Conservation (phyloP, 2,329 filamentous ascomycete genomes). For the Fusarium hostae region DNA sequence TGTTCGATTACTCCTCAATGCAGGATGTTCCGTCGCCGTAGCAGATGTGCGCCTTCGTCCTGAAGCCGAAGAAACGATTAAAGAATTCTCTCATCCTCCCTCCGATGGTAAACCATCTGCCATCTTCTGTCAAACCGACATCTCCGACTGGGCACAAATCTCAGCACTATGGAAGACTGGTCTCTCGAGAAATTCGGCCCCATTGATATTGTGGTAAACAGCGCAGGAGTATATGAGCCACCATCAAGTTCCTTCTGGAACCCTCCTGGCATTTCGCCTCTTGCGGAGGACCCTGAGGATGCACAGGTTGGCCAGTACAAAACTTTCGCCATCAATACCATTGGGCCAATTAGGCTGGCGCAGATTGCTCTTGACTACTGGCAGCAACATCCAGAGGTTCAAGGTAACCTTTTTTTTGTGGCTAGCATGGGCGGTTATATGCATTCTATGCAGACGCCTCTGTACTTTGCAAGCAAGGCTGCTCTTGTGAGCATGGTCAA, state of each 20-base stretch:
- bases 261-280: conserved; percentile 36
- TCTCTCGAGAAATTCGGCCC: conserved; percentile 61
- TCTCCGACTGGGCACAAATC: conserved; percentile 44
- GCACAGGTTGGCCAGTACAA: conserved; percentile 36
- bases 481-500: conserved; percentile 27
- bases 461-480: conserved; percentile 32
- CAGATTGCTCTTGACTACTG: conserved; percentile 47
- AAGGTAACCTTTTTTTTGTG: conserved; percentile 43
- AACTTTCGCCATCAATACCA: conserved; percentile 43
- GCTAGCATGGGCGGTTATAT: conserved; percentile 47
- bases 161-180: conserved; percentile 40
- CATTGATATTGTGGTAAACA: conserved; percentile 70
- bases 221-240: conserved; percentile 63
- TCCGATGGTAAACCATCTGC: neutral
- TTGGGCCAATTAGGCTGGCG: conserved; percentile 43
- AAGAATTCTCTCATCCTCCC: neutral
- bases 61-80: conserved; percentile 17
- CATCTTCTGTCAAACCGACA: conserved; percentile 42
- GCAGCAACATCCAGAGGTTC: conserved; percentile 33
- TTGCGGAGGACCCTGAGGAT: conserved; percentile 36
- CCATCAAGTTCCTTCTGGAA: conserved; percentile 44
- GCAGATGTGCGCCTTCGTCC: neutral
- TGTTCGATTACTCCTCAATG: no score
- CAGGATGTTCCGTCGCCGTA: no score
- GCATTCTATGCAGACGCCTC: conserved; percentile 43